Percentiles rank a stretch among this genome's conserved stretches.
Conservation (phyloP, 2,329 filamentous ascomycete species). For the Zasmidium cellare region DNA sequence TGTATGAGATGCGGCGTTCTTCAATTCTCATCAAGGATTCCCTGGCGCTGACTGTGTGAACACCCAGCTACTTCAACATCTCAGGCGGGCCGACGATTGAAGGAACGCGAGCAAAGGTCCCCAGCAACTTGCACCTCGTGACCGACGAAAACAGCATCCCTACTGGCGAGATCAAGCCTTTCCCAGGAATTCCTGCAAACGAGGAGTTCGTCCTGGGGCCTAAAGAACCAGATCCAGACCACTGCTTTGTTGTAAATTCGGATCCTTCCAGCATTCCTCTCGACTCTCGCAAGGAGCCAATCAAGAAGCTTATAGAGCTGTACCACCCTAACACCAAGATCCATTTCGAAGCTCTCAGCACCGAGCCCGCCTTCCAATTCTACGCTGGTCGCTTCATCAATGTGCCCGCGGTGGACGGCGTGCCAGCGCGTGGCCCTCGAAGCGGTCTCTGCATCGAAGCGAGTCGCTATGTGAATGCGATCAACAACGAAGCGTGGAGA, state of each 20-base stretch:
- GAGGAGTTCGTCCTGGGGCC: conserved; percentile 71
- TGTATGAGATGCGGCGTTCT: background rate
- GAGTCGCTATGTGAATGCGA: conserved; percentile 83
- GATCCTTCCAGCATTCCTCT: conserved; percentile 55
- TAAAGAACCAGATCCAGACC: conserved; percentile 74
- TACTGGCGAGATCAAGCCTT: conserved; percentile 63
- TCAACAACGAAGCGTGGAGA: conserved; percentile 79
- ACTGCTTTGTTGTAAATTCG: conserved; percentile 80
- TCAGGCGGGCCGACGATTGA: conserved; percentile 59
- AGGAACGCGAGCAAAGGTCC: conserved; percentile 61
- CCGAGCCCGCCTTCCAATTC: conserved; percentile 95
- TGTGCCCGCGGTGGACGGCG: conserved; percentile 60
- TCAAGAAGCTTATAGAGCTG: conserved; percentile 69
- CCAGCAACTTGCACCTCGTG: conserved; percentile 67
- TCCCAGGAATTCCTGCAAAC: conserved; percentile 64
- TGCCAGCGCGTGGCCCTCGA: conserved; percentile 65
- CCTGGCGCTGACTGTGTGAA: conserved; percentile 12
- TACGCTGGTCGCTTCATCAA: conserved; percentile 88
- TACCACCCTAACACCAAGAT: conserved; percentile 72
- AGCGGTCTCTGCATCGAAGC: conserved; percentile 92
- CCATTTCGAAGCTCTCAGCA: conserved; percentile 84
- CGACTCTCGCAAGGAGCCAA: conserved; percentile 55
- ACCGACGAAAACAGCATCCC: conserved; percentile 75
- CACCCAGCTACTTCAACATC: conserved; percentile 68
- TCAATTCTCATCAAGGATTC: background rate